A percentile compares a stretch with the other conserved stretches of the same genome.
Conservation (phyloP, 441 rosid genomes). For the Capsella rubella region DNA sequence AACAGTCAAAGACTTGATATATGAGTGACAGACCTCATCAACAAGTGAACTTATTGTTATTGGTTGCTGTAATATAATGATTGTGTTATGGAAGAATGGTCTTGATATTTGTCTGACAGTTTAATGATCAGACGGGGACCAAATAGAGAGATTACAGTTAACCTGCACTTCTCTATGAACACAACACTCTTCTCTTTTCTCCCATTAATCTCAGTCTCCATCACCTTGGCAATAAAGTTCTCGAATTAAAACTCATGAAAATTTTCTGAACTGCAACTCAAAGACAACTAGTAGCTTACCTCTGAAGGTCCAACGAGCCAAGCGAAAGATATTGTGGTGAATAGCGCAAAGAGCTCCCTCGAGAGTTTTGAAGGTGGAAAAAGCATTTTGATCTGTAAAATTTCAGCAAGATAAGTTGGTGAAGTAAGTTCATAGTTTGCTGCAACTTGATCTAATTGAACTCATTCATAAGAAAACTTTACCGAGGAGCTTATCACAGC, state of each 20-base stretch:
- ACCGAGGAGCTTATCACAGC: constrained; percentile 62
- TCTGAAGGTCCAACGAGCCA: constrained; percentile 92
- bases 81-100: constrained; percentile 37
- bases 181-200: constrained; percentile 82
- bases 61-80: constrained; percentile 49
- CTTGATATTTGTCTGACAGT: constrained; percentile 43
- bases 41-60: constrained; percentile 3
- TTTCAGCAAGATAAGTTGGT: constrained; percentile 15
- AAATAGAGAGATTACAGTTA: constrained; percentile 34
- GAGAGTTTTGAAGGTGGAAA: constrained; percentile 67
- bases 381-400: constrained; percentile 61
- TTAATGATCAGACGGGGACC: constrained; percentile 51
- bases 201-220: constrained; percentile 81
- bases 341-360: constrained; percentile 82
- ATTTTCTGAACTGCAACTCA: not conserved
- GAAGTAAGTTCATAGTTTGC: not conserved
- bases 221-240: constrained; percentile 58
- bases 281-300: constrained; percentile 48
- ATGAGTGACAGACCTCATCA: constrained; percentile 30
- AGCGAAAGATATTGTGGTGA: constrained; percentile 78
- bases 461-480: constrained; percentile 35
- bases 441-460: constrained; percentile 9
- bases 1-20: constrained; percentile 24
- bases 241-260: not conserved
- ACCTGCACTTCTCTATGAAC: constrained; percentile 93